Evolutionary conservation across 2,329 filamentous ascomycete genomes (phyloP).

Genomic region (Aspergillus novofumigatus): DNA sequence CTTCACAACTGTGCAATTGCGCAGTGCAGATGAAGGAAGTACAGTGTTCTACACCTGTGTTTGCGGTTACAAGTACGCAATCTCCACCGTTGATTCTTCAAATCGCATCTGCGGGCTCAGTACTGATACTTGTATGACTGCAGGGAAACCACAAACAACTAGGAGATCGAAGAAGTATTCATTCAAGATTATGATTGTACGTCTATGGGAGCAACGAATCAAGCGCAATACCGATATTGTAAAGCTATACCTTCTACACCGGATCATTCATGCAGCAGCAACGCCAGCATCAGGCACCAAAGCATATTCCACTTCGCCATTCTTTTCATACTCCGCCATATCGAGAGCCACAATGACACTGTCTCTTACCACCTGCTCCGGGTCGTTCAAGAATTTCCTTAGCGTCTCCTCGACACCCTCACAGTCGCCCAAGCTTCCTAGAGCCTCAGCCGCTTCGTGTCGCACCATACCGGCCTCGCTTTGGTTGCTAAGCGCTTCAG

Average conservation of each 20-base stretch:
- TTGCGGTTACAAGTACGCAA: slow-evolving; percentile 73
- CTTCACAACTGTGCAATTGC: slow-evolving; percentile 78
- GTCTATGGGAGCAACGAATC: slow-evolving; percentile 22
- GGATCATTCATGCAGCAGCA: slow-evolving; percentile 24
- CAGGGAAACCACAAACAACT: slow-evolving; percentile 37
- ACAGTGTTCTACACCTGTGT: slow-evolving; percentile 88
- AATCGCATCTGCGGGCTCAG: neutral
- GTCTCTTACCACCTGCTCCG: slow-evolving; percentile 89
- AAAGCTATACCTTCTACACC: slow-evolving; percentile 4
- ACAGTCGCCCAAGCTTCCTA: slow-evolving; percentile 90
- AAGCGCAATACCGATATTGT: slow-evolving; percentile 13
- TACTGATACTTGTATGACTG: slow-evolving; percentile 15
- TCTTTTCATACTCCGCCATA: slow-evolving; percentile 96
- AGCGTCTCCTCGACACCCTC: slow-evolving; percentile 85
- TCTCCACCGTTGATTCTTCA: neutral
- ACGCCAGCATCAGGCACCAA: slow-evolving; percentile 64
- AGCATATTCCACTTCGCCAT: slow-evolving; percentile 84
- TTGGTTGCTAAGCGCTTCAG: slow-evolving; percentile 69
- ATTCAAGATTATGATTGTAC: slow-evolving; percentile 17
- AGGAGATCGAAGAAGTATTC: slow-evolving; percentile 14
- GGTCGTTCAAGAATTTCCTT: slow-evolving; percentile 78
- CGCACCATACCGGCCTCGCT: slow-evolving; percentile 93
- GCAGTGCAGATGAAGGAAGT: slow-evolving; percentile 90
- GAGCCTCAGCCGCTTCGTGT: slow-evolving; percentile 93
- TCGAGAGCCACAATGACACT: slow-evolving; percentile 93